A percentile compares a stretch with the other conserved stretches of the same genome.
These are phyloP conservation scores for Mucor sp. DNA, from an alignment of 371 early-diverging fungal genomes.

Conservation along the genomic window DNA sequence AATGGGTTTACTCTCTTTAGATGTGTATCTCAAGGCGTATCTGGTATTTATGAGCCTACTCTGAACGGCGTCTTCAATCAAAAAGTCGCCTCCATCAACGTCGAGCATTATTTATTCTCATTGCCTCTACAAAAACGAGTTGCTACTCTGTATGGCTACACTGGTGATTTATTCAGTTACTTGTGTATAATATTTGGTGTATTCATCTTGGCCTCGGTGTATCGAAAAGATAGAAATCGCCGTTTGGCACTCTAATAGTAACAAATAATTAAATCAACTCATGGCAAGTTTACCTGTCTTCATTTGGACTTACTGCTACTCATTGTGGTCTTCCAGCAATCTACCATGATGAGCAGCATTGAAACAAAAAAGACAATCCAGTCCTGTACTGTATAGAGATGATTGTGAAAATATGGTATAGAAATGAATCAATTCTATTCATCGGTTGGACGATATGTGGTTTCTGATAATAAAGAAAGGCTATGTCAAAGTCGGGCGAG, in stretches of 20 bases:
- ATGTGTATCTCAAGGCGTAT: slow-evolving; percentile 55
- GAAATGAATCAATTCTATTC: no score
- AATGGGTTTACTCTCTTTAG: slow-evolving; percentile 58
- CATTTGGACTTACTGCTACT: no score
- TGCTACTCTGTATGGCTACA: slow-evolving; percentile 42
- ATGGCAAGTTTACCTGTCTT: no score
- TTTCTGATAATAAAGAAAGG: no score
- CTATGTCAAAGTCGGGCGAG: no score
- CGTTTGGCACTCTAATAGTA: background rate
- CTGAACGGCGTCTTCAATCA: slow-evolving; percentile 47
- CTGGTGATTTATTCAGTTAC: slow-evolving; percentile 49
- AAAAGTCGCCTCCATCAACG: slow-evolving; percentile 40
- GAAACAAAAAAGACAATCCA: no score
- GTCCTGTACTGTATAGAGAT: no score
- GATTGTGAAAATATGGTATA: no score
- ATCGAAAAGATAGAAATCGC: background rate
- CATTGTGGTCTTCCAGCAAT: no score
- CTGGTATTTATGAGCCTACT: slow-evolving; percentile 51
- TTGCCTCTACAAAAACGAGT: slow-evolving; percentile 50
- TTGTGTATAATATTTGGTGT: slow-evolving; percentile 23
- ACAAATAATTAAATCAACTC: no score
- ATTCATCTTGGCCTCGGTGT: background rate
- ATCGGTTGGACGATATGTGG: no score
- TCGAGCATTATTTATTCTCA: slow-evolving; percentile 43
- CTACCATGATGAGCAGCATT: no score